These are phyloP conservation scores for Ricinus communis DNA, from an alignment of 345 rosid genomes.

Conservation along the genomic window DNA sequence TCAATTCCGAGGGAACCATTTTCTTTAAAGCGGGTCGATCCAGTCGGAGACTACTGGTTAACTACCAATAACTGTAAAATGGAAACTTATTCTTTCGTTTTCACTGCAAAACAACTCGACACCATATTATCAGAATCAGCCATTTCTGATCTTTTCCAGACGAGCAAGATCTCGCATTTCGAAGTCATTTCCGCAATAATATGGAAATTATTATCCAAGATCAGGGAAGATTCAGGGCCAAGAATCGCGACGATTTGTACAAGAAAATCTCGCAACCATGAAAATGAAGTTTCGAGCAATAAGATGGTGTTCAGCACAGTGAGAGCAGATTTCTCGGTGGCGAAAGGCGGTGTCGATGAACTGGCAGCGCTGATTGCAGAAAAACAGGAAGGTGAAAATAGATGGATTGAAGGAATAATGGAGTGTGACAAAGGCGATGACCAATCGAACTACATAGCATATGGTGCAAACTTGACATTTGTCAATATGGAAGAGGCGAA, in stretches of 20 bases:
- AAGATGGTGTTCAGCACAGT: slow-evolving; percentile 39
- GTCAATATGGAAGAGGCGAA: slow-evolving; percentile 13
- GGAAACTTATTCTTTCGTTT: slow-evolving; percentile 31
- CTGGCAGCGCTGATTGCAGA: slow-evolving; percentile 40
- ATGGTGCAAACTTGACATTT: slow-evolving; percentile 69
- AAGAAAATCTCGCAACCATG: slow-evolving; percentile 5
- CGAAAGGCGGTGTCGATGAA: slow-evolving; percentile 30
- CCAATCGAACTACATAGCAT: slow-evolving; percentile 40
- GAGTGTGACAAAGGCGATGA: slow-evolving; percentile 1
- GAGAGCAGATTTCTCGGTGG: slow-evolving; percentile 33
- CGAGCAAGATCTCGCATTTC: slow-evolving; percentile 19
- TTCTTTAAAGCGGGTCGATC: slow-evolving; percentile 44
- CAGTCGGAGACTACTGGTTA: slow-evolving; percentile 58
- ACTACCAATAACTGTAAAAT: slow-evolving; percentile 29
- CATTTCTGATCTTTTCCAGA: neutral
- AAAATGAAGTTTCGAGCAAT: slow-evolving; percentile 24
- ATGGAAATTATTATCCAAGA: slow-evolving; percentile 50
- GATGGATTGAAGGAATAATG: slow-evolving; percentile 31
- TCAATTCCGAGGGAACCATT: slow-evolving; percentile 13
- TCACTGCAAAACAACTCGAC: slow-evolving; percentile 37
- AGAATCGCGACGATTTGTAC: slow-evolving; percentile 41
- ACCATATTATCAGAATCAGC: slow-evolving; percentile 26
- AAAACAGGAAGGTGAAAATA: slow-evolving; percentile 23
- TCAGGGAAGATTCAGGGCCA: slow-evolving; percentile 36
- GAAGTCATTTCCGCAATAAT: slow-evolving; percentile 49